Evolutionary conservation across 768 basidiomycete genomes (phyloP).

Genomic region (Boletus reticulatus): DNA sequence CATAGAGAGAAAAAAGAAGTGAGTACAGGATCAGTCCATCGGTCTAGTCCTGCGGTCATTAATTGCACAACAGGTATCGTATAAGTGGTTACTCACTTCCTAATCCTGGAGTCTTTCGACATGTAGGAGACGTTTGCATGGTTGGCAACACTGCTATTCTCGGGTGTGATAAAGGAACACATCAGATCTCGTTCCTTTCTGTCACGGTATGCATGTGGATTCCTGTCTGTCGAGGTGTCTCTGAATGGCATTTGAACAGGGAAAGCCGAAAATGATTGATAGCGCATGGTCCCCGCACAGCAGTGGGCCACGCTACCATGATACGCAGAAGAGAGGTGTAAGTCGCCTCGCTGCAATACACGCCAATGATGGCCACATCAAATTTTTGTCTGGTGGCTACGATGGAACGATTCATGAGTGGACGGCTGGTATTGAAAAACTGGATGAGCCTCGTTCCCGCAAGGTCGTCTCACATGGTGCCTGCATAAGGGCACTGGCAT

Average conservation of each 20-base stretch:
- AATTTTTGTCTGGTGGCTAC: slow-evolving; percentile 49
- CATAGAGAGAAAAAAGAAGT: slow-evolving; percentile 35
- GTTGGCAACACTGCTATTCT: slow-evolving; percentile 41
- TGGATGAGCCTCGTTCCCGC: slow-evolving; percentile 23
- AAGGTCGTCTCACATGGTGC: slow-evolving; percentile 31
- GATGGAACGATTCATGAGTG: slow-evolving; percentile 45
- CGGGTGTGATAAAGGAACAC: slow-evolving; percentile 41
- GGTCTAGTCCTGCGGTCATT: slow-evolving; percentile 6
- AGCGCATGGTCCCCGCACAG: slow-evolving; percentile 34
- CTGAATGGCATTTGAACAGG: slow-evolving; percentile 27
- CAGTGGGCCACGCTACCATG: slow-evolving; percentile 23
- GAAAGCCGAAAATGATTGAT: slow-evolving; percentile 31
- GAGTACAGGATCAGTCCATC: slow-evolving; percentile 8
- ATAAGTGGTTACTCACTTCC: slow-evolving; percentile 39
- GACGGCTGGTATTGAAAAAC: slow-evolving; percentile 26
- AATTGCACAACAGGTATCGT: slow-evolving; percentile 30
- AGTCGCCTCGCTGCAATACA: slow-evolving; percentile 42
- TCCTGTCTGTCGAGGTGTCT: slow-evolving; percentile 23
- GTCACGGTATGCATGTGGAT: slow-evolving; percentile 32
- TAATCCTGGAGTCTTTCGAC: slow-evolving; percentile 33
- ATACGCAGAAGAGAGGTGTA: slow-evolving; percentile 33
- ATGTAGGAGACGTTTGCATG: slow-evolving; percentile 47
- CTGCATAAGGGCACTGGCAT: slow-evolving; percentile 39
- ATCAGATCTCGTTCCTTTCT: slow-evolving; percentile 42
- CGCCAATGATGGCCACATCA: slow-evolving; percentile 27